A percentile compares a stretch with the other conserved stretches of the same genome.
phyloP scores from a whole-genome alignment of 2,329 filamentous ascomycete species.

The Pseudocercospora eumusae region DNA sequence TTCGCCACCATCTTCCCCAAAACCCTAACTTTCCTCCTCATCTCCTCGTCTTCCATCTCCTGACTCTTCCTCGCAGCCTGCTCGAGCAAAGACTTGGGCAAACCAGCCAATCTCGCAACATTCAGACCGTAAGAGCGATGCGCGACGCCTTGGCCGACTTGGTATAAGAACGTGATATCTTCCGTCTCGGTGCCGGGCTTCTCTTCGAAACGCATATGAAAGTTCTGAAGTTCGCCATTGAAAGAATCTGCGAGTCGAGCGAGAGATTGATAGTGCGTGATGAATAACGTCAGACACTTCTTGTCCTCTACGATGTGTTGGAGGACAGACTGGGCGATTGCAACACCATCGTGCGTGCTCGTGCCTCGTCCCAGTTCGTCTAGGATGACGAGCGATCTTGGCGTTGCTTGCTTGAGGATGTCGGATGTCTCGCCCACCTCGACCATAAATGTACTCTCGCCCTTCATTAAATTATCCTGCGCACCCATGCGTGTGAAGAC shows the following conservation, averaged over 20 bases:
- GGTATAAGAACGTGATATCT: constrained; percentile 92
- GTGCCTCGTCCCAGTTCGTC: constrained; percentile 95
- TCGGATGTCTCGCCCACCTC: constrained; percentile 90
- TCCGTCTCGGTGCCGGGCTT: constrained; percentile 60
- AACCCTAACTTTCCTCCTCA: constrained; percentile 59
- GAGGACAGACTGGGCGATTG: constrained; percentile 89
- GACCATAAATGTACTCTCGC: constrained; percentile 97
- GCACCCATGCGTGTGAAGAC: constrained; percentile 96
- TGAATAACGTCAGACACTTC: constrained; percentile 83
- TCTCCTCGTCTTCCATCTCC: constrained; percentile 75
- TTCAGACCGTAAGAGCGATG: constrained; percentile 94
- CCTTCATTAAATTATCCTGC: constrained; percentile 91
- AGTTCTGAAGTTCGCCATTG: constrained; percentile 71
- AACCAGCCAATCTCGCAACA: constrained; percentile 80
- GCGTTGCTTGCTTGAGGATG: constrained; percentile 85
- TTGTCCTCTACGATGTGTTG: constrained; percentile 76
- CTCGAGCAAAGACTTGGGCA: constrained; percentile 75
- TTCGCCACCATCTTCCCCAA: constrained; percentile 32
- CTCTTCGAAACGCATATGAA: constrained; percentile 88
- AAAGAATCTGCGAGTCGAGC: constrained; percentile 72
- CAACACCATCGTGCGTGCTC: constrained; percentile 91
- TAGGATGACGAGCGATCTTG: constrained; percentile 81
- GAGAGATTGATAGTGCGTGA: constrained; percentile 94
- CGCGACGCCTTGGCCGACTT: constrained; percentile 85
- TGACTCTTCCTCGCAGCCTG: constrained; percentile 76